Percentiles rank a stretch among this genome's conserved stretches.
These are phyloP conservation scores for Polygonum aviculare DNA, from an alignment of 148 eudicot species.

Conservation along the genomic window DNA sequence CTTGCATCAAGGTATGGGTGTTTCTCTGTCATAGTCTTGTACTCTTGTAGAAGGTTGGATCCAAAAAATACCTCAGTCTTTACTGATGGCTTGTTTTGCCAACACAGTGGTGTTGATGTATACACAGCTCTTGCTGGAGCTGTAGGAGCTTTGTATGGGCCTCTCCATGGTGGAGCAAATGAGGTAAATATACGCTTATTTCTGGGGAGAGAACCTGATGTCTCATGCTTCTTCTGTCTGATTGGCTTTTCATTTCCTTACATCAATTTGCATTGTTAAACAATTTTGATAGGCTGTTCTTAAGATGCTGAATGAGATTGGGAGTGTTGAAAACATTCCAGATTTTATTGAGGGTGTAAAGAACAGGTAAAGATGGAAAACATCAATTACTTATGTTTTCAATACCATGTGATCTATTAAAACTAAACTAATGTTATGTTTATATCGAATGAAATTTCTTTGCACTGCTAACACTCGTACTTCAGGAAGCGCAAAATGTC, in stretches of 20 bases:
- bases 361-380: slow-evolving; percentile 43
- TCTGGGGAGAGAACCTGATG: neutral
- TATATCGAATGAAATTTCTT: neutral
- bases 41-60: neutral
- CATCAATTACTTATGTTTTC: neutral
- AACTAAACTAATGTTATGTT: neutral
- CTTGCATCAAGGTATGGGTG: slow-evolving; percentile 82
- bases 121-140: slow-evolving; percentile 99
- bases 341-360: slow-evolving; percentile 98
- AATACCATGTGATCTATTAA: neutral
- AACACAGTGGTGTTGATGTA: slow-evolving; percentile 93
- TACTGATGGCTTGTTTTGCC: slow-evolving; percentile 5
- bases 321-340: slow-evolving; percentile 84
- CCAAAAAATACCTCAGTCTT: neutral
- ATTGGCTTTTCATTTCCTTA: neutral
- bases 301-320: slow-evolving; percentile 91
- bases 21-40: neutral
- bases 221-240: neutral
- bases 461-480: slow-evolving; percentile 1
- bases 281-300: slow-evolving; percentile 62
- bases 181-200: slow-evolving; percentile 42
- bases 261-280: neutral
- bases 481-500: slow-evolving; percentile 96
- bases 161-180: slow-evolving; percentile 99
- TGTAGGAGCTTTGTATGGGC: slow-evolving; percentile 97